These are phyloP conservation scores for Allium fistulosum DNA, from an alignment of 106 monocot species.

Conservation along the genomic window DNA sequence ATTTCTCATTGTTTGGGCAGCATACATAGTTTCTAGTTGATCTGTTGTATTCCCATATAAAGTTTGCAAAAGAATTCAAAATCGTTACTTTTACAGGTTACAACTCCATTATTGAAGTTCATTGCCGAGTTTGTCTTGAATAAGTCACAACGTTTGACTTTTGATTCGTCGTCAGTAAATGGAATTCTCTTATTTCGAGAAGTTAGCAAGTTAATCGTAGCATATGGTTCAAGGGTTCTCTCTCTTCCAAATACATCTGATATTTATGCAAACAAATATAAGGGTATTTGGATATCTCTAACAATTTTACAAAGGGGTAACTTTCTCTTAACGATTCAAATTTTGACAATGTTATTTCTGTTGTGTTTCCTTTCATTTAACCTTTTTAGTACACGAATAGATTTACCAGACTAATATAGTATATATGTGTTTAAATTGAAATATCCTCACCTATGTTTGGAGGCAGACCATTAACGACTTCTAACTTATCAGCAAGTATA, in stretches of 20 bases:
- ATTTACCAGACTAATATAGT: no score
- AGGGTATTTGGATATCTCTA: constrained; percentile 95
- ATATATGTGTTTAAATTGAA: no score
- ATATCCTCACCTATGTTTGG: no score
- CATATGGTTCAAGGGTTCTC: constrained; percentile 87
- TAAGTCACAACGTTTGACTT: constrained; percentile 90
- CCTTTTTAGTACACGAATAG: no score
- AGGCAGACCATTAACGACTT: no score
- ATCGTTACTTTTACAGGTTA: constrained; percentile 48
- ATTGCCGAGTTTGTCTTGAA: constrained; percentile 90
- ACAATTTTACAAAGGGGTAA: constrained; percentile 76
- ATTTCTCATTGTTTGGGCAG: background rate
- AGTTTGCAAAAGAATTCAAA: background rate
- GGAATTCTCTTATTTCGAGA: constrained; percentile 97
- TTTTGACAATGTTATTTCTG: background rate
- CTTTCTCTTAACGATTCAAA: background rate
- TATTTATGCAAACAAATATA: constrained; percentile 84
- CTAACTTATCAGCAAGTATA: no score
- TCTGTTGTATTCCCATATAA: background rate
- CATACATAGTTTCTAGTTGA: background rate
- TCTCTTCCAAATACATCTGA: constrained; percentile 68
- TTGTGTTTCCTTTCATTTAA: background rate
- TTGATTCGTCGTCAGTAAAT: constrained; percentile 94
- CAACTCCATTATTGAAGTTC: constrained; percentile 91
- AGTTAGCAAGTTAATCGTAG: constrained; percentile 90